phyloP scores from a whole-genome alignment of 208 protist species.

The Trypanosoma theileri region DNA sequence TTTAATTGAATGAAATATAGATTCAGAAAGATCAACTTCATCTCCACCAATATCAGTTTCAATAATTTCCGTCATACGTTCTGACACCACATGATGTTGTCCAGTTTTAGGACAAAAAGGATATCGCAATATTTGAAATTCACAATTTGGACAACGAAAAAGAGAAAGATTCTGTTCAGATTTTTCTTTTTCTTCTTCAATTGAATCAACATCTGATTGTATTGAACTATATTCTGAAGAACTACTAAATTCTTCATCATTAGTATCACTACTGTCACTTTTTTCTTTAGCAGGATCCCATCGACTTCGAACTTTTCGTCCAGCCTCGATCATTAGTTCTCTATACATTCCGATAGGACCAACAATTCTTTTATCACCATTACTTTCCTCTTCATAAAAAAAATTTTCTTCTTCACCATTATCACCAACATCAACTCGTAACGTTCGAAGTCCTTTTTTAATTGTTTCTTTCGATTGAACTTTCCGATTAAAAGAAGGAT shows the following conservation, averaged over 20 bases:
- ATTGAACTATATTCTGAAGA: constrained; percentile 20
- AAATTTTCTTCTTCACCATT: constrained; percentile 29
- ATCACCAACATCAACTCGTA: constrained; percentile 70
- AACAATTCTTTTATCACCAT: constrained; percentile 36
- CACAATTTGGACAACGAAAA: constrained; percentile 66
- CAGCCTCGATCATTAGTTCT: constrained; percentile 87
- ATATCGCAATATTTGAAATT: constrained; percentile 78
- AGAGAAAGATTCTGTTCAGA: constrained; percentile 35
- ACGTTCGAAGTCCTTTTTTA: constrained; percentile 73
- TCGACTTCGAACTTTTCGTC: constrained; percentile 79
- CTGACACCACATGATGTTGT: constrained; percentile 73
- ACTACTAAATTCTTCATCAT: constrained; percentile 19
- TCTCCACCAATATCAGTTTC: constrained; percentile 81
- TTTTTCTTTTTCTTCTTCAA: constrained; percentile 38
- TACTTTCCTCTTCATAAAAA: constrained; percentile 21
- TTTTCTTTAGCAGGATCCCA: constrained; percentile 55
- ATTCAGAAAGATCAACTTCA: constrained; percentile 59
- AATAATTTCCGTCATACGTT: constrained; percentile 59
- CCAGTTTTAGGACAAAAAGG: constrained; percentile 87
- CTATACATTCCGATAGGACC: constrained; percentile 89
- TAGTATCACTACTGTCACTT: constrained; percentile 28
- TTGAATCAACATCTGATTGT: not conserved
- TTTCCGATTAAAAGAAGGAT: constrained; percentile 23
- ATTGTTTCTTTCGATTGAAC: constrained; percentile 78
- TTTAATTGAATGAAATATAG: constrained; percentile 78